Conservation (phyloP, 129 eudicot genomes). For the Lonicera japonica region DNA sequence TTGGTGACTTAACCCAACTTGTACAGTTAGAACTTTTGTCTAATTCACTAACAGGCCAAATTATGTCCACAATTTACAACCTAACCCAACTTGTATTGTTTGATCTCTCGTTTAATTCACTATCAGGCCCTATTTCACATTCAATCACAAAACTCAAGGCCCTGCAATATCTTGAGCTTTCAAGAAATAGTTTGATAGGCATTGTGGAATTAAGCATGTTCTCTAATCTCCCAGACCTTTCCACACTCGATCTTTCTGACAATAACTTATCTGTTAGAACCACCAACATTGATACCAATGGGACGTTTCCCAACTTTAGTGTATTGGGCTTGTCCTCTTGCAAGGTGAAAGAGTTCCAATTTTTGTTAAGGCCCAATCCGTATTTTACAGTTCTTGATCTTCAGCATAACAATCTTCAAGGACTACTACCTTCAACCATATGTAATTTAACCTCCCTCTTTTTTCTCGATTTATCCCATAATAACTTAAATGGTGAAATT, state of each 20-base stretch:
- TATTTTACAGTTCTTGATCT: neutral
- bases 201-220: too few species aligned
- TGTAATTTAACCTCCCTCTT: conserved; percentile 11
- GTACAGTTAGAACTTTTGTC: too few species aligned
- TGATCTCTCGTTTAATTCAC: neutral
- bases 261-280: neutral
- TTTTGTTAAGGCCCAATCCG: neutral
- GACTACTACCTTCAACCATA: conserved; percentile 21
- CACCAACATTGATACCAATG: neutral
- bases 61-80: too few species aligned
- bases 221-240: neutral
- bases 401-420: conserved; percentile 6
- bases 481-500: conserved; percentile 20
- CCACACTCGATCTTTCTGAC: neutral
- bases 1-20: too few species aligned
- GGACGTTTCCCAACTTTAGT: neutral
- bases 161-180: neutral
- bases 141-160: neutral
- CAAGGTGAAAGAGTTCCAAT: conserved; percentile 11
- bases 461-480: conserved; percentile 7
- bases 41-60: too few species aligned
- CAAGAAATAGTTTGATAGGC: neutral
- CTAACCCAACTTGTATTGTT: neutral
- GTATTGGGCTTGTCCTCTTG: too few species aligned
- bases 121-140: conserved; percentile 9